Evolutionary conservation across 1,284 basidiomycete genomes (phyloP).

Genomic region (Fistulinella cinereoalba): DNA sequence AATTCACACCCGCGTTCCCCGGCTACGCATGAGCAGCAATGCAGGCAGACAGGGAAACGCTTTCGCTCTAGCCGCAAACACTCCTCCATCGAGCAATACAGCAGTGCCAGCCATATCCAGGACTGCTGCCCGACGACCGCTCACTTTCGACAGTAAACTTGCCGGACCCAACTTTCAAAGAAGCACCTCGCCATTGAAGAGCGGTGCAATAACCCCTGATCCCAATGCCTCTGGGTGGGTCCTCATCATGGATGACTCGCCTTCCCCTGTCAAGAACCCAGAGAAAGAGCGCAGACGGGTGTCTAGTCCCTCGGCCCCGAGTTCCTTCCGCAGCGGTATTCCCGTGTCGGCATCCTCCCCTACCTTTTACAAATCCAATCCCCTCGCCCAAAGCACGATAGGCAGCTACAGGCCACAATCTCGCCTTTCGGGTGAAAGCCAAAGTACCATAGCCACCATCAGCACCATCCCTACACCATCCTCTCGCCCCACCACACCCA

Average conservation of each 20-base stretch:
- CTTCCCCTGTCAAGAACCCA: slow-evolving; percentile 60
- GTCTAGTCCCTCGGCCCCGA: slow-evolving; percentile 54
- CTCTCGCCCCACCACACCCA: slow-evolving; percentile 71
- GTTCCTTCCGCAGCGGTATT: slow-evolving; percentile 39
- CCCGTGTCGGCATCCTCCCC: slow-evolving; percentile 40
- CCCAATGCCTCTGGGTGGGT: slow-evolving; percentile 76
- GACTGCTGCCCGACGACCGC: slow-evolving; percentile 16
- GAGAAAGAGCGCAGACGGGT: slow-evolving; percentile 55
- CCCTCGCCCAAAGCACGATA: slow-evolving; percentile 41
- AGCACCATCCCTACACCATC: slow-evolving; percentile 65
- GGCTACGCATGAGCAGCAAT: slow-evolving; percentile 73
- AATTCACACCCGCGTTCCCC: slow-evolving; percentile 78
- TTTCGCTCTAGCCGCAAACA: slow-evolving; percentile 35
- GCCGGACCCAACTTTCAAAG: slow-evolving; percentile 27
- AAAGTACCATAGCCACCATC: slow-evolving; percentile 53
- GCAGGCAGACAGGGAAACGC: slow-evolving; percentile 48
- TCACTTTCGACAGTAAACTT: slow-evolving; percentile 22
- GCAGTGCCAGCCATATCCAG: slow-evolving; percentile 30
- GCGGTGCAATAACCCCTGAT: slow-evolving; percentile 45
- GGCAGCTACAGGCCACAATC: slow-evolving; percentile 62
- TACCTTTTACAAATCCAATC: slow-evolving; percentile 33
- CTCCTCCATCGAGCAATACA: slow-evolving; percentile 34
- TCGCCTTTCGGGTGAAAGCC: slow-evolving; percentile 58
- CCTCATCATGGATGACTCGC: slow-evolving; percentile 78
- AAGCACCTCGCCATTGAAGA: slow-evolving; percentile 41